phyloP scores from a whole-genome alignment of 2,329 filamentous ascomycete species.

The Xylariaceae sp. region DNA sequence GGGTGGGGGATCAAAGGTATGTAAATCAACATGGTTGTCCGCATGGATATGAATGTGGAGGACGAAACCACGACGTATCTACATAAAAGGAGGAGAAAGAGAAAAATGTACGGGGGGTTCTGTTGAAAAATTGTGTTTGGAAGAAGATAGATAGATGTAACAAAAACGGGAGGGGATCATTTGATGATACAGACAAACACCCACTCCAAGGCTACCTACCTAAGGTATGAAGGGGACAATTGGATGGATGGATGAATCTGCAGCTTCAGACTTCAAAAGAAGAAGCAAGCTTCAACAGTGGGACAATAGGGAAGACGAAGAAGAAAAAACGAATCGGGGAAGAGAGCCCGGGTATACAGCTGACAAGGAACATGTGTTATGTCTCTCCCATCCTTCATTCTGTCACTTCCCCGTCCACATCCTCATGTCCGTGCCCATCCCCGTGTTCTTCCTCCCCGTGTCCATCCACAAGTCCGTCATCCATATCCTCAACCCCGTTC shows the following conservation, averaged over 20 bases:
- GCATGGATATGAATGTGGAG: background rate
- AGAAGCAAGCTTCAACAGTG: too few relatives aligned
- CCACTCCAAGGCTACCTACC: too few relatives aligned
- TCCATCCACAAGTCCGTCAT: too few relatives aligned
- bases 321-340: background rate
- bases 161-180: constrained; percentile 13
- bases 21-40: background rate
- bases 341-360: constrained; percentile 13
- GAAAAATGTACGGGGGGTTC: background rate
- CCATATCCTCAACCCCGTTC: constrained; percentile 14
- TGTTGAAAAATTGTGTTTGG: background rate
- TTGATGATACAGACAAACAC: constrained; percentile 3
- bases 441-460: too few relatives aligned
- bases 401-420: constrained; percentile 12
- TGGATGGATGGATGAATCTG: background rate
- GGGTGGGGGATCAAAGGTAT: too few relatives aligned
- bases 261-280: too few relatives aligned
- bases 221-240: background rate
- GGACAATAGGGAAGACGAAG: background rate
- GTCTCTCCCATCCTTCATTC: constrained; percentile 2
- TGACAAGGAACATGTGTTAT: background rate
- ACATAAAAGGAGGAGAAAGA: background rate
- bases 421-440: constrained; percentile 8
- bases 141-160: background rate
- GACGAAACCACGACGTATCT: background rate